phyloP scores from a whole-genome alignment of 1,139 yeast species.

The Ashbya aceris region DNA sequence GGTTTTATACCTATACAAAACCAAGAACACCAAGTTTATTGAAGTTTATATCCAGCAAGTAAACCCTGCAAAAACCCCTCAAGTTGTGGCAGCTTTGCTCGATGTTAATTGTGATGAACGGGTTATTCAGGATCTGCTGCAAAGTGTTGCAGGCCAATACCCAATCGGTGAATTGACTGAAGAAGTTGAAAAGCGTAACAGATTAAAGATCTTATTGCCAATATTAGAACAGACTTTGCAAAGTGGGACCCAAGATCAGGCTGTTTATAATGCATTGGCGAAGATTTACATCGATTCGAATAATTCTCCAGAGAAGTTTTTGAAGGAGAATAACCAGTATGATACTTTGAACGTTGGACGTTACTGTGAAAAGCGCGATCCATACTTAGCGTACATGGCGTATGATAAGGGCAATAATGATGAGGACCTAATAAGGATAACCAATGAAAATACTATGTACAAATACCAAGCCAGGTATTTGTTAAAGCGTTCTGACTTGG shows the following conservation, averaged over 20 bases:
- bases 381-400: conserved; percentile 93
- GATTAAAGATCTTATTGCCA: conserved; percentile 83
- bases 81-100: conserved; percentile 88
- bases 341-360: conserved; percentile 93
- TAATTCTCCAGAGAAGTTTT: conserved; percentile 93
- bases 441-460: conserved; percentile 96
- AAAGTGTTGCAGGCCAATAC: conserved; percentile 87
- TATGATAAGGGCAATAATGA: conserved; percentile 93
- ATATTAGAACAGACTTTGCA: conserved; percentile 83
- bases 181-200: conserved; percentile 94
- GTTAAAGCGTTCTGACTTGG: conserved; percentile 72
- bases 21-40: conserved; percentile 89
- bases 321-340: conserved; percentile 81
- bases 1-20: conserved; percentile 85
- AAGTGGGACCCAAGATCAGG: conserved; percentile 84
- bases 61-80: conserved; percentile 90
- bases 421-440: conserved; percentile 77
- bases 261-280: conserved; percentile 89
- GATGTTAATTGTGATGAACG: conserved; percentile 96
- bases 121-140: conserved; percentile 70
- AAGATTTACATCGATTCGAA: conserved; percentile 96
- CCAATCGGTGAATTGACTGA: conserved; percentile 82
- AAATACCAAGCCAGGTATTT: conserved; percentile 96
- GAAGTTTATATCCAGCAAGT: conserved; percentile 97
- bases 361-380: conserved; percentile 98